Conservation (phyloP, 169 alveolate species). For the Eimeria sp. region DNA sequence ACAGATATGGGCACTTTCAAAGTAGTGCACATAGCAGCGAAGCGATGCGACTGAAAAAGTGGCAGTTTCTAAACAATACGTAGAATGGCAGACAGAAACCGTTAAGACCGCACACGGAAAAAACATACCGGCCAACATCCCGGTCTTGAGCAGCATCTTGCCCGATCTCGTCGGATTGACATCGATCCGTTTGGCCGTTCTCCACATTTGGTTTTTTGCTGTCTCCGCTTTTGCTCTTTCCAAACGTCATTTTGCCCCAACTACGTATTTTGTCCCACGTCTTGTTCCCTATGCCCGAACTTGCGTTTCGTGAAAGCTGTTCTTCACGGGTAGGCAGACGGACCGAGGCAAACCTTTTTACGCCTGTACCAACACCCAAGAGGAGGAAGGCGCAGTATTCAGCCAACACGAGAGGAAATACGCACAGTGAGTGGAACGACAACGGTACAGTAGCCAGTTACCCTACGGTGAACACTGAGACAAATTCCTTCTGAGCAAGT, state of each 20-base stretch:
- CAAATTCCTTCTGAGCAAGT: not conserved
- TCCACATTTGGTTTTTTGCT: not conserved
- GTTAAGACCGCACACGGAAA: too few species aligned
- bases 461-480: not conserved
- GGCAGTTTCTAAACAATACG: not conserved
- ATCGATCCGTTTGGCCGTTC: not conserved
- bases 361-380: not conserved
- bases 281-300: slow-evolving; percentile 1
- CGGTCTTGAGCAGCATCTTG: not conserved
- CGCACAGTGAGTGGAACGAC: not conserved
- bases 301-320: not conserved
- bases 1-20: too few species aligned
- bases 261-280: slow-evolving; percentile 47
- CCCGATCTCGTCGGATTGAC: not conserved
- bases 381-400: not conserved
- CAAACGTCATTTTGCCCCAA: slow-evolving; percentile 23
- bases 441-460: not conserved
- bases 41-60: not conserved
- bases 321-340: slow-evolving; percentile 22
- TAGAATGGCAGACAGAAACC: not conserved
- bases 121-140: slow-evolving; percentile 12
- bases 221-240: slow-evolving; percentile 24
- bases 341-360: slow-evolving; percentile 35
- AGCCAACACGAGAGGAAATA: not conserved
- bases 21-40: not conserved